Conservation (phyloP, 2,329 filamentous ascomycete species). For the Talaromyces sp. region DNA sequence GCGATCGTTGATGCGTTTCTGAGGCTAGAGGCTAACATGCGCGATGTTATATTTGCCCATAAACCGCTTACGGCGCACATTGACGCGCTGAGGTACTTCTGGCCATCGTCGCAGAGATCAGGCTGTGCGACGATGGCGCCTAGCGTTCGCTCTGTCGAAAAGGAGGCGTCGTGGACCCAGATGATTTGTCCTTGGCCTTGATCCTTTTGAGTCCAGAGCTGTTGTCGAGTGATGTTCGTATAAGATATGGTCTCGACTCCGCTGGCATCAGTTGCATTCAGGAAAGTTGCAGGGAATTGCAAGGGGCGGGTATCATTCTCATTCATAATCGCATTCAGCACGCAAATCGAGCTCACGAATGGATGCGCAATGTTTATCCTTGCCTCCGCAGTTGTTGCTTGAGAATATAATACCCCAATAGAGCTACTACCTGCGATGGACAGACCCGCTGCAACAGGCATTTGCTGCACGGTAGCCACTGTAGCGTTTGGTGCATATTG, state of each 20-base stretch:
- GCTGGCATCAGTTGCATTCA: neutral
- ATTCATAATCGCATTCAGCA: constrained; percentile 1
- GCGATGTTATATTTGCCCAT: constrained; percentile 15
- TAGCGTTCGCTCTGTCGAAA: neutral
- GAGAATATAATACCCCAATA: neutral
- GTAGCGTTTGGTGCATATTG: constrained; percentile 2
- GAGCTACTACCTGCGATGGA: neutral
- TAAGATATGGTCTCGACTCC: neutral
- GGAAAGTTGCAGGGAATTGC: neutral
- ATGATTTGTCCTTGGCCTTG: constrained; percentile 16
- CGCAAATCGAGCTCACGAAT: constrained; percentile 4
- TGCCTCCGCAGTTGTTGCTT: neutral
- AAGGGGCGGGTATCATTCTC: neutral
- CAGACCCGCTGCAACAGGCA: neutral
- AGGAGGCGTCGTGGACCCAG: constrained; percentile 17
- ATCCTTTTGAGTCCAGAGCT: neutral
- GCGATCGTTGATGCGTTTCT: neutral
- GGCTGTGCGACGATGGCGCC: constrained; percentile 20
- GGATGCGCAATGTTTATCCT: neutral
- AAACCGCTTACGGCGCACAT: constrained; percentile 8
- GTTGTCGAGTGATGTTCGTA: neutral
- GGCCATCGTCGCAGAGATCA: constrained; percentile 10
- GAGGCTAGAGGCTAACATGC: neutral
- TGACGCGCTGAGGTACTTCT: constrained; percentile 15
- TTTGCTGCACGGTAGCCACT: neutral